Percentiles rank a stretch among this genome's conserved stretches.
Conservation (phyloP, 352 stramenopile species). For the Globisporangium okanoganense region DNA sequence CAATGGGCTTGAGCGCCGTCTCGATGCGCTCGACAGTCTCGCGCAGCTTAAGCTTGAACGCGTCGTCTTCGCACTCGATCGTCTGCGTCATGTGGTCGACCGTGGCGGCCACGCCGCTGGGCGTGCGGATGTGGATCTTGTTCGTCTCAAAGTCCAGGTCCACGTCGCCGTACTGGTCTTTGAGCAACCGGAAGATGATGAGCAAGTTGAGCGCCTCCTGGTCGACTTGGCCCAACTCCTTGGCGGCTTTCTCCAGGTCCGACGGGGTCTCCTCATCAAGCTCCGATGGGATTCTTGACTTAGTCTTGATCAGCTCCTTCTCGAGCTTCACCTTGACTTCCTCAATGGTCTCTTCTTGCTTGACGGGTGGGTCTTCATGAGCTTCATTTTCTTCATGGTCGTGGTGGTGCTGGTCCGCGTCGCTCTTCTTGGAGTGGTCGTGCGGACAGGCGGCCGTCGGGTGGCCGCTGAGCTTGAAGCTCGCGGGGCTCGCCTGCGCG, state of each 20-base stretch:
- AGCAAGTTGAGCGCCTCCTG: constrained; percentile 83
- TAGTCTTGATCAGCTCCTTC: constrained; percentile 19
- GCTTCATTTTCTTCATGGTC: constrained; percentile 19
- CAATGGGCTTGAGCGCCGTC: constrained; percentile 58
- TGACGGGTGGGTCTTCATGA: constrained; percentile 18
- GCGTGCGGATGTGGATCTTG: constrained; percentile 83
- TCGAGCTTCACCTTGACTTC: constrained; percentile 19
- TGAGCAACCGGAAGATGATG: constrained; percentile 77
- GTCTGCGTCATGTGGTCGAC: constrained; percentile 59
- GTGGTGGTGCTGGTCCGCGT: constrained; percentile 11
- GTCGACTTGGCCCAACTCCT: constrained; percentile 62
- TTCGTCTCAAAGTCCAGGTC: constrained; percentile 87
- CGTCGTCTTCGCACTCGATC: constrained; percentile 67
- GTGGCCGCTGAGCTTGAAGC: constrained; percentile 78
- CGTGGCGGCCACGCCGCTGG: constrained; percentile 57
- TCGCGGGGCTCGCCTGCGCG: constrained; percentile 74
- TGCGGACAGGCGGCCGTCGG: constrained; percentile 73
- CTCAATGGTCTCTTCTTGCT: constrained; percentile 19
- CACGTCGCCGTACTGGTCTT: constrained; percentile 85
- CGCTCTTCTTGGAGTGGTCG: constrained; percentile 63
- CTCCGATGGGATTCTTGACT: constrained; percentile 13
- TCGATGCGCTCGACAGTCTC: constrained; percentile 66
- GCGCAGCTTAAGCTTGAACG: constrained; percentile 70
- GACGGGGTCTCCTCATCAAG: constrained; percentile 24
- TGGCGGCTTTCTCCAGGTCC: constrained; percentile 49